Evolutionary conservation across 371 early-diverging fungal genomes (phyloP), one percentile per base, ranked within the genome.

Genomic region (Circinella minor): DNA sequence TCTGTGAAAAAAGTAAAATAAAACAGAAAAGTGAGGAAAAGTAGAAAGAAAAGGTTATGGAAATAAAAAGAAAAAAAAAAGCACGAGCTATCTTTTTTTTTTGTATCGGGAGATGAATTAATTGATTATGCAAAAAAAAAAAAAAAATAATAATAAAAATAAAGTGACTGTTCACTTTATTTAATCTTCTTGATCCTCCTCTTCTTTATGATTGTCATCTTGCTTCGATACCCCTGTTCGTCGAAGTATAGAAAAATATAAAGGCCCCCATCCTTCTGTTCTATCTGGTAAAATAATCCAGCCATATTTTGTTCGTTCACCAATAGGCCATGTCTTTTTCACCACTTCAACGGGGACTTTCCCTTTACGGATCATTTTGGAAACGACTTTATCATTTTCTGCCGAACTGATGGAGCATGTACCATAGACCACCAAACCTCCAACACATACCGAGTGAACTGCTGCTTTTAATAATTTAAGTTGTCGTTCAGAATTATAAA

Each of bases 301-400:
- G 3, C 90, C 90, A 70, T 77, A 77, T 69, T 84, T 80, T 37
- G 89, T 89, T 38, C 69, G 69, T 74, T 90, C 88, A 38, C 89
- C 89, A 55, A 89, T 73, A 18, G 81, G 78, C 72, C 73, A 83
- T 37, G 72, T 68, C 65, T 75, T 64, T 15, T 73, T 76, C 46
- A 86, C 77, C 9, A 83, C 74, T 47, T 83, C 80, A 27, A 81
- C 73, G 18, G 71, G 78, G 18, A 84, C 70, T 49, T 82, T 82
- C n/a, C 75, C 77, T 47, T 77, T 82, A 37, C 74, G 74, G 51
- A 86, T 64, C 61, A 84, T 77, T 46, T 77, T 76, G 39, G 79
- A 77, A 0, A 93, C 84, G 3, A 94, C 90, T 36, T 77, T 84
- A 71, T 94, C 94, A 67, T 94, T 94, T 66, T 94, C 93, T 20